A percentile compares a stretch with the other conserved stretches of the same genome.
Conservation (phyloP, 2,329 filamentous ascomycete species). For the Epichloe elymi region DNA sequence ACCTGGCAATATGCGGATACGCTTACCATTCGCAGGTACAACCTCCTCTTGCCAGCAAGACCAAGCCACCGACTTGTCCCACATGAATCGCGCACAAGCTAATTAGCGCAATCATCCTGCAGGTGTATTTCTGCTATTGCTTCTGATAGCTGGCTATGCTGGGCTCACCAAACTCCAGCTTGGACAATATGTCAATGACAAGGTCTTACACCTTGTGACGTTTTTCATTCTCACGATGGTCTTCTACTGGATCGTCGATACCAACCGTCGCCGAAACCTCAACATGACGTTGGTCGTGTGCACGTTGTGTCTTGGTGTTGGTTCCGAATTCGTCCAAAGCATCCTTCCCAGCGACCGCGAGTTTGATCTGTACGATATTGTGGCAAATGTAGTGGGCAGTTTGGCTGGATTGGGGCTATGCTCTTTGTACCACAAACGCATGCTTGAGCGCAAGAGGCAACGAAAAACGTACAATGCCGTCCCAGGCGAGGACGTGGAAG, state of each 20-base stretch:
- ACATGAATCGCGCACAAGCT: not conserved
- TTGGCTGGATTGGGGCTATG: slow-evolving; percentile 58
- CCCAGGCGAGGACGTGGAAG: slow-evolving; percentile 47
- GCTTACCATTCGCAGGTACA: slow-evolving; percentile 4
- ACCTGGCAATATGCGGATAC: slow-evolving; percentile 5
- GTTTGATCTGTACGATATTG: slow-evolving; percentile 71
- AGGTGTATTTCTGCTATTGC: slow-evolving; percentile 59
- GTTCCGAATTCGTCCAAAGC: slow-evolving; percentile 63
- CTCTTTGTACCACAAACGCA: slow-evolving; percentile 87
- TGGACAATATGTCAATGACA: slow-evolving; percentile 61
- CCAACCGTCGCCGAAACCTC: slow-evolving; percentile 68
- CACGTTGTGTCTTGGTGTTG: slow-evolving; percentile 56
- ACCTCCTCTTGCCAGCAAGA: not conserved
- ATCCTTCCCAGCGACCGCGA: slow-evolving; percentile 59
- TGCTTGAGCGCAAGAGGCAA: slow-evolving; percentile 75
- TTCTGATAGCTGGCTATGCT: slow-evolving; percentile 64
- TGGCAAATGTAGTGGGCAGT: slow-evolving; percentile 77
- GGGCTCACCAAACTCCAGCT: slow-evolving; percentile 57
- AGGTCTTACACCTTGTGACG: slow-evolving; percentile 71
- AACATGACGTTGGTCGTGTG: slow-evolving; percentile 74
- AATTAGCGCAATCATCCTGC: slow-evolving; percentile 7
- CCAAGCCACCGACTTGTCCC: not conserved
- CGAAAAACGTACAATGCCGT: slow-evolving; percentile 61
- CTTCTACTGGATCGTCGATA: slow-evolving; percentile 98
- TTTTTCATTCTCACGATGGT: slow-evolving; percentile 79